A percentile compares a stretch with the other conserved stretches of the same genome.
phyloP scores from a whole-genome alignment of 768 basidiomycete genomes.

The Psilocybe cyanescens region DNA sequence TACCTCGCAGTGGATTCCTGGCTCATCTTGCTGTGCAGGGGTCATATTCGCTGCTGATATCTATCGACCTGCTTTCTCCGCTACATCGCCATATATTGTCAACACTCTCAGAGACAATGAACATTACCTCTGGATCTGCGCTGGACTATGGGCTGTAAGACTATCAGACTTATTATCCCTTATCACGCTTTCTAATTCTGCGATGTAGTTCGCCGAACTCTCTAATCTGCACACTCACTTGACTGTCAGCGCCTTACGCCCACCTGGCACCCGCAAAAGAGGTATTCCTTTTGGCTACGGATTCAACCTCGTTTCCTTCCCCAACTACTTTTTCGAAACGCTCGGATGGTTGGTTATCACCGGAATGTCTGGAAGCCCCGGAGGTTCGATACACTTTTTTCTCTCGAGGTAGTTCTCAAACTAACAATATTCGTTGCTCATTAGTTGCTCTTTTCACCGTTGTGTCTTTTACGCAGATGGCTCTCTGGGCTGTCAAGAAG shows the following conservation, averaged over 20 bases:
- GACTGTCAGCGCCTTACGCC: slow-evolving; percentile 82
- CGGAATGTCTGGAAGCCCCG: slow-evolving; percentile 77
- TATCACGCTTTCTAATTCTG: neutral
- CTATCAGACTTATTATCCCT: neutral
- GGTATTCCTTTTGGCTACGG: slow-evolving; percentile 94
- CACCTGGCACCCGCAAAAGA: slow-evolving; percentile 75
- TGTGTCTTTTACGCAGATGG: slow-evolving; percentile 71
- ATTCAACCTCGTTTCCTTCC: slow-evolving; percentile 83
- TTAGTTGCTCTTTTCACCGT: slow-evolving; percentile 50
- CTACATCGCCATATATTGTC: slow-evolving; percentile 60
- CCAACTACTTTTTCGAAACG: slow-evolving; percentile 94
- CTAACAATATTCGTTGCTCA: slow-evolving; percentile 1
- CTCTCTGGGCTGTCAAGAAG: slow-evolving; percentile 89
- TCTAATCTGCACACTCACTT: slow-evolving; percentile 87
- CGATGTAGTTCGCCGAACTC: slow-evolving; percentile 74
- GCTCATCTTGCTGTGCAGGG: slow-evolving; percentile 41
- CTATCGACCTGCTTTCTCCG: slow-evolving; percentile 81
- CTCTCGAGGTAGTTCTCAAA: neutral
- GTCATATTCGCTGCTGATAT: slow-evolving; percentile 78
- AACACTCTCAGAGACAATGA: slow-evolving; percentile 69
- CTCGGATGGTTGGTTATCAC: slow-evolving; percentile 75
- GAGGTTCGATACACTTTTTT: slow-evolving; percentile 55
- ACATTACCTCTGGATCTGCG: slow-evolving; percentile 67
- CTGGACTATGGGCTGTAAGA: slow-evolving; percentile 77
- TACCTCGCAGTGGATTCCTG: neutral